Evolutionary conservation across 208 protist genomes (phyloP).

Genomic region (Wallacemonas sp.): DNA sequence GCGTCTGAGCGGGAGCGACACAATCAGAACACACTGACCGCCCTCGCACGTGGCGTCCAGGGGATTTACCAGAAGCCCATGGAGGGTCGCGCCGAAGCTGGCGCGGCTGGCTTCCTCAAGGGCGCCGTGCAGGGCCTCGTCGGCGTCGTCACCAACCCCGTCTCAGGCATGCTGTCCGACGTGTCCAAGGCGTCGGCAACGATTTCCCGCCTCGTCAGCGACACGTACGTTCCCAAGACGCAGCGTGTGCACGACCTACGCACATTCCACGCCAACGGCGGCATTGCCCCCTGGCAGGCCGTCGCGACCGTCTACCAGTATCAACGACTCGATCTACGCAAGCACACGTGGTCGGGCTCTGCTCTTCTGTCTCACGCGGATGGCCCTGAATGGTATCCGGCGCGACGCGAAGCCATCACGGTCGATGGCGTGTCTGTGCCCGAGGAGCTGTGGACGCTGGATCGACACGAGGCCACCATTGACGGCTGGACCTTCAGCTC

Average conservation of each 20-base stretch:
- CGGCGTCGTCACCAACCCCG: slow-evolving; percentile 81
- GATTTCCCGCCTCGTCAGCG: slow-evolving; percentile 57
- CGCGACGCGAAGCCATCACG: slow-evolving; percentile 34
- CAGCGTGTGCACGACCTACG: slow-evolving; percentile 59
- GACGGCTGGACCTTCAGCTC: slow-evolving; percentile 77
- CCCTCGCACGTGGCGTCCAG: slow-evolving; percentile 61
- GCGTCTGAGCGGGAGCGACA: slow-evolving; percentile 47
- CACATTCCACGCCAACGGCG: slow-evolving; percentile 73
- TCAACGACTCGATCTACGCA: slow-evolving; percentile 45
- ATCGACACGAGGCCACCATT: slow-evolving; percentile 64
- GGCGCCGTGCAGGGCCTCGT: slow-evolving; percentile 85
- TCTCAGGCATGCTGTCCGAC: slow-evolving; percentile 84
- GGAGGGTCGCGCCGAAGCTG: slow-evolving; percentile 76
- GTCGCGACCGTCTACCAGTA: slow-evolving; percentile 74
- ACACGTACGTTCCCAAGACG: slow-evolving; percentile 70
- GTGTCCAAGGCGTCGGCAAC: slow-evolving; percentile 63
- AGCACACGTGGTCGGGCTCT: slow-evolving; percentile 26
- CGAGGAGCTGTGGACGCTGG: slow-evolving; percentile 48
- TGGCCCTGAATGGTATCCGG: slow-evolving; percentile 71
- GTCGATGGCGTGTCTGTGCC: slow-evolving; percentile 29
- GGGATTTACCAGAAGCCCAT: slow-evolving; percentile 85
- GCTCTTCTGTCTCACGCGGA: slow-evolving; percentile 49
- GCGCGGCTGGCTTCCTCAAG: slow-evolving; percentile 71
- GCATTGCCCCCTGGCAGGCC: slow-evolving; percentile 59
- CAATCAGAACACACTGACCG: slow-evolving; percentile 54